These are phyloP conservation scores for Myxozyma neglecta DNA, from an alignment of 805 yeast species.

Conservation along the genomic window DNA sequence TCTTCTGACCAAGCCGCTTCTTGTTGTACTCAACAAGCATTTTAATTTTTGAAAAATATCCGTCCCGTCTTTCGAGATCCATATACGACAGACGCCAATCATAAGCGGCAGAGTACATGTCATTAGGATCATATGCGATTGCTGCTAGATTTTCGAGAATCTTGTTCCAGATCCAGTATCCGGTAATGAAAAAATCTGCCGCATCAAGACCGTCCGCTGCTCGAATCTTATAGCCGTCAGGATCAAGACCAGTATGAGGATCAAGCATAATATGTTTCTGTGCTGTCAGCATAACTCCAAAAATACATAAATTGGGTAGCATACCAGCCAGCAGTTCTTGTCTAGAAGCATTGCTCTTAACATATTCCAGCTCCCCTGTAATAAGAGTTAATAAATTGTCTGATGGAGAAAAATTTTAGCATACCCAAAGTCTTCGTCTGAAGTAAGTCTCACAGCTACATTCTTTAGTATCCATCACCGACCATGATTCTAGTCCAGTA, in stretches of 20 bases:
- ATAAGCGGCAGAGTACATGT: slow-evolving; percentile 86
- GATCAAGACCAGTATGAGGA: slow-evolving; percentile 89
- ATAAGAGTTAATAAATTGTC: background rate
- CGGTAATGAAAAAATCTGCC: slow-evolving; percentile 93
- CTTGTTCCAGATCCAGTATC: slow-evolving; percentile 99
- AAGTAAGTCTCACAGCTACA: slow-evolving; percentile 86
- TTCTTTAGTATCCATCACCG: slow-evolving; percentile 66
- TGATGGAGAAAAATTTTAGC: background rate
- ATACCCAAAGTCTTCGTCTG: slow-evolving; percentile 80
- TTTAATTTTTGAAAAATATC: slow-evolving; percentile 77
- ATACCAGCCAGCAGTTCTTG: slow-evolving; percentile 80
- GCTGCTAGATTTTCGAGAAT: slow-evolving; percentile 92
- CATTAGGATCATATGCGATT: slow-evolving; percentile 88
- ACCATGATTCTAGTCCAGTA: slow-evolving; percentile 95
- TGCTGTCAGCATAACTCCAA: background rate
- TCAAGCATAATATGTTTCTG: slow-evolving; percentile 80
- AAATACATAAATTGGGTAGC: background rate
- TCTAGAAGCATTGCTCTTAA: slow-evolving; percentile 86
- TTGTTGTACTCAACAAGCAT: slow-evolving; percentile 64
- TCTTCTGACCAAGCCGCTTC: slow-evolving; percentile 57
- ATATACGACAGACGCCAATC: slow-evolving; percentile 94
- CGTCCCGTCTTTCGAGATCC: slow-evolving; percentile 85
- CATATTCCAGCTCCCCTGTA: slow-evolving; percentile 86
- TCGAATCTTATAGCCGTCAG: slow-evolving; percentile 73
- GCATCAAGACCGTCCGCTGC: slow-evolving; percentile 97